Conservation (phyloP, 2,329 filamentous ascomycete species). For the Teratosphaeria zuluensis region DNA sequence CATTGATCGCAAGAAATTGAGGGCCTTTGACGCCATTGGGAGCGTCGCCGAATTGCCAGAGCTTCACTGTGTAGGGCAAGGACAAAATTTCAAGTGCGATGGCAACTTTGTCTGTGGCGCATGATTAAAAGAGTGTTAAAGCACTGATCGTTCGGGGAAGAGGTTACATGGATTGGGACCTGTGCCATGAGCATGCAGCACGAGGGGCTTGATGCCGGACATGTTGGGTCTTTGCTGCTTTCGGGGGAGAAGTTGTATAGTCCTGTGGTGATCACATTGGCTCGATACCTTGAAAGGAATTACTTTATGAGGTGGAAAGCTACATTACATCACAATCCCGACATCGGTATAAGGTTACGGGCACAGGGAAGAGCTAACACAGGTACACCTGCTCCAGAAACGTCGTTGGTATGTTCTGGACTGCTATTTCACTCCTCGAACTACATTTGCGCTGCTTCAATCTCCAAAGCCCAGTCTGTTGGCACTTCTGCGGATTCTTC, state of each 20-base stretch:
- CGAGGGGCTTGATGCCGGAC: conserved; percentile 26
- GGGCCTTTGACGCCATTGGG: conserved; percentile 30
- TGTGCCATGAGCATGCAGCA: conserved; percentile 32
- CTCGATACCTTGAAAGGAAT: not conserved
- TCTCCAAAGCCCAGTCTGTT: not conserved
- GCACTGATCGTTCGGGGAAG: not conserved
- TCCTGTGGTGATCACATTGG: not conserved
- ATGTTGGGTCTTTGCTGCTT: conserved; percentile 8
- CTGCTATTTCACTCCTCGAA: not conserved
- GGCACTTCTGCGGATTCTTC: not conserved
- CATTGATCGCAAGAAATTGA: conserved; percentile 32
- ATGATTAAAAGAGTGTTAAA: not conserved
- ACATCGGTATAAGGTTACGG: not conserved
- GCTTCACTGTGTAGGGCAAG: conserved; percentile 32
- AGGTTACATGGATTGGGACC: conserved; percentile 30
- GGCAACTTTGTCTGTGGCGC: conserved; percentile 29
- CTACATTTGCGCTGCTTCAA: not conserved
- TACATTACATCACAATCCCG: not conserved
- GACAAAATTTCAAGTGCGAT: conserved; percentile 32
- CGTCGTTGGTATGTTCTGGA: not conserved
- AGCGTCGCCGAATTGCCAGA: conserved; percentile 34
- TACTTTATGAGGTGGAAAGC: not conserved
- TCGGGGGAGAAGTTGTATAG: not conserved
- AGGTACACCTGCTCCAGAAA: not conserved
- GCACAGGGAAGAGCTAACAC: not conserved